Conservation (phyloP, 2,329 filamentous ascomycete species). For the Elsinoe arachidis region DNA sequence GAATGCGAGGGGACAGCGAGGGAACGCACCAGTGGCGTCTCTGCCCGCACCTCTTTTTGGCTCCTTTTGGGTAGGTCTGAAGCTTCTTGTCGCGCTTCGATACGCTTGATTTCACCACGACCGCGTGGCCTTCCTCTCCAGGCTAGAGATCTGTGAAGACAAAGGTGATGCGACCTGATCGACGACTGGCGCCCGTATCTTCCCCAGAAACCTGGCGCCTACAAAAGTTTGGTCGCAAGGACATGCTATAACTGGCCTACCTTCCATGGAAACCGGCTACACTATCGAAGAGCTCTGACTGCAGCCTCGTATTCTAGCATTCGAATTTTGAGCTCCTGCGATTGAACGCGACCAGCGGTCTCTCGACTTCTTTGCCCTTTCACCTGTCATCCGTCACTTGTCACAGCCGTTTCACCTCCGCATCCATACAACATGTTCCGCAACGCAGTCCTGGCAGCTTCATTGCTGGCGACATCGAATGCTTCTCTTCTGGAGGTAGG, state of each 20-base stretch:
- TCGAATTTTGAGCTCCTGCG: background rate
- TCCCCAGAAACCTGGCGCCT: background rate
- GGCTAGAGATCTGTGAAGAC: background rate
- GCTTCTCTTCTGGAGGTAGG: background rate
- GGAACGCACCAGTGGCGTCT: slow-evolving; percentile 6
- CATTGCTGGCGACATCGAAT: background rate
- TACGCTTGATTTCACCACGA: background rate
- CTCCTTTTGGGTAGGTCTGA: background rate
- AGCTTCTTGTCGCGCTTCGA: background rate
- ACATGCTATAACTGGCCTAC: slow-evolving; percentile 9
- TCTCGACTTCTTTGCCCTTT: background rate
- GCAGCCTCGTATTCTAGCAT: background rate
- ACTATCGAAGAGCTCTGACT: background rate
- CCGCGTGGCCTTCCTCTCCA: slow-evolving; percentile 8
- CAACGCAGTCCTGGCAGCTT: slow-evolving; percentile 3
- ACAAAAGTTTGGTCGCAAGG: background rate
- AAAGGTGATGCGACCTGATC: background rate
- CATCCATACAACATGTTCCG: background rate
- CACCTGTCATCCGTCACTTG: background rate
- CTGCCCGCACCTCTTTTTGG: background rate
- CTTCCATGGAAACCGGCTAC: background rate
- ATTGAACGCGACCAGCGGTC: background rate
- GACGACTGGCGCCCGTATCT: background rate
- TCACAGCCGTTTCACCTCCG: background rate
- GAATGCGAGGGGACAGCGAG: background rate